These are phyloP conservation scores for Lipomyces spencermartinsiae DNA, from an alignment of 805 yeast genomes.

Conservation along the genomic window DNA sequence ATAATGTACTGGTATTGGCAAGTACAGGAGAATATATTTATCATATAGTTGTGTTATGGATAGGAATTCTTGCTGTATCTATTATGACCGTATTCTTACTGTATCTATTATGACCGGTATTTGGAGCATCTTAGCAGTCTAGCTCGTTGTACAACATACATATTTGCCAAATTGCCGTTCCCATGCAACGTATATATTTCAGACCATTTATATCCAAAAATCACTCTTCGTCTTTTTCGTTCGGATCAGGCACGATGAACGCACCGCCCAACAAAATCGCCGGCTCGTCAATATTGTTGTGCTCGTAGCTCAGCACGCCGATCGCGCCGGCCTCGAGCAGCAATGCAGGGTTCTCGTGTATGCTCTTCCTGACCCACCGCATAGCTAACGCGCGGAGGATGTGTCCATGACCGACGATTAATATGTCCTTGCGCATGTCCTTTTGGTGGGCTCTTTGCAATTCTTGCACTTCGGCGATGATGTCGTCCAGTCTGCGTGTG, in stretches of 20 bases:
- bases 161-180: background rate
- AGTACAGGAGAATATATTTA: background rate
- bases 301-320: constrained; percentile 90
- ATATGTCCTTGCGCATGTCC: constrained; percentile 47
- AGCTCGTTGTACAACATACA: background rate
- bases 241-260: constrained; percentile 59
- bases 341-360: constrained; percentile 73
- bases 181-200: background rate
- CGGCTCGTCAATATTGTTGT: constrained; percentile 82
- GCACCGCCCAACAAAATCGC: constrained; percentile 86
- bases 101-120: background rate
- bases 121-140: background rate
- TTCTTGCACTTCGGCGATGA: constrained; percentile 67
- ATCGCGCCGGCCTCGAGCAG: constrained; percentile 94
- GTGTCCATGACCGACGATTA: constrained; percentile 93
- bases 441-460: constrained; percentile 64
- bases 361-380: constrained; percentile 75
- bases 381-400: constrained; percentile 87
- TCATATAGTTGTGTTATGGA: background rate
- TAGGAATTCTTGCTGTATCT: background rate
- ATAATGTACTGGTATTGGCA: background rate
- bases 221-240: background rate
- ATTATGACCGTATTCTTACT: background rate
- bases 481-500: constrained; percentile 70
- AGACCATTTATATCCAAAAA: no score